A percentile compares a stretch with the other conserved stretches of the same genome.
Evolutionary conservation across 208 protist genomes (phyloP).

Genomic region (Naegleria fowleri): DNA sequence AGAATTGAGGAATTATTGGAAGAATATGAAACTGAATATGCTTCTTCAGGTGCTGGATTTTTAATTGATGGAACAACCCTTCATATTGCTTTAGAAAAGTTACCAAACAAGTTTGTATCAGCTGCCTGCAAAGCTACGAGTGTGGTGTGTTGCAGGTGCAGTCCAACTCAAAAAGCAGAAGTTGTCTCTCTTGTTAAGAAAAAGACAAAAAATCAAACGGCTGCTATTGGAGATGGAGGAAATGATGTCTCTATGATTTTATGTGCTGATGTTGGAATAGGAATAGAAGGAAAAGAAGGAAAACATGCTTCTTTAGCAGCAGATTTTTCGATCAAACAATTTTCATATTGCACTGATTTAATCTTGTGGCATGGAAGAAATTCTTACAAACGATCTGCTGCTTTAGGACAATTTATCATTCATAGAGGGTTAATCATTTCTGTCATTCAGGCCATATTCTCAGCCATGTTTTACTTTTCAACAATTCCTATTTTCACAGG

Average conservation of each 20-base stretch:
- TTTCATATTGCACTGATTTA: conserved; percentile 73
- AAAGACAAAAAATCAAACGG: conserved; percentile 55
- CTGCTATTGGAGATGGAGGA: conserved; percentile 95
- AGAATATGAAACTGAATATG: neutral
- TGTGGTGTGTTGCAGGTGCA: conserved; percentile 90
- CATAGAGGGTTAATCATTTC: conserved; percentile 97
- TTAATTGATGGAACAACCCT: conserved; percentile 64
- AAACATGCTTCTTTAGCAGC: conserved; percentile 94
- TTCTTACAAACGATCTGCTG: conserved; percentile 78
- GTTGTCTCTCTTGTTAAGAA: conserved; percentile 78
- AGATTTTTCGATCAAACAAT: conserved; percentile 95
- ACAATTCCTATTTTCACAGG: conserved; percentile 93
- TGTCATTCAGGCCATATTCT: conserved; percentile 94
- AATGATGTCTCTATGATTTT: conserved; percentile 96
- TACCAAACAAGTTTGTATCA: conserved; percentile 49
- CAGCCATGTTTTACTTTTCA: conserved; percentile 90
- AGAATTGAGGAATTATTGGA: neutral
- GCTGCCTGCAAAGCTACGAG: conserved; percentile 60
- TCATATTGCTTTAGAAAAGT: conserved; percentile 53
- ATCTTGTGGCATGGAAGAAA: conserved; percentile 79
- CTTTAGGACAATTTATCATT: conserved; percentile 93
- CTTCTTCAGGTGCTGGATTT: conserved; percentile 25
- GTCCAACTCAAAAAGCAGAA: conserved; percentile 94
- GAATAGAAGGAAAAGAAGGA: conserved; percentile 95
- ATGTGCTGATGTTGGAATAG: conserved; percentile 88